A percentile compares a stretch with the other conserved stretches of the same genome.
phyloP scores from a whole-genome alignment of 1,139 yeast species.

The Geotrichum europaeum region DNA sequence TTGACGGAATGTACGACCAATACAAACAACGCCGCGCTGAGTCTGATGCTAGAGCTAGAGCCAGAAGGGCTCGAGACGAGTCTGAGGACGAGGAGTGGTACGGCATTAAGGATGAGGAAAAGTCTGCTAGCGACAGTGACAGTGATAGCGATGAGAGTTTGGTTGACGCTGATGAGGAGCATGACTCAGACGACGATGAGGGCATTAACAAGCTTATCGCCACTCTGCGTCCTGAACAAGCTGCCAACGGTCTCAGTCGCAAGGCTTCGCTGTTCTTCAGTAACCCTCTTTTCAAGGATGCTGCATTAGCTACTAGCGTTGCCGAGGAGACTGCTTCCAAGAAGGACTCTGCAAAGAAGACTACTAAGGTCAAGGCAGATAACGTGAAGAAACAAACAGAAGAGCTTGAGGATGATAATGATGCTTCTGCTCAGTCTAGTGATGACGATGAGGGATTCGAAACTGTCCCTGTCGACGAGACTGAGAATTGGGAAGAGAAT shows the following conservation, averaged over 20 bases:
- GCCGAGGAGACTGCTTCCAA: slow-evolving; percentile 21
- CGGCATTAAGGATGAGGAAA: slow-evolving; percentile 54
- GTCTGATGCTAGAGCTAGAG: slow-evolving; percentile 70
- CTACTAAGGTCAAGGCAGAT: slow-evolving; percentile 5
- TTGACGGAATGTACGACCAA: slow-evolving; percentile 72
- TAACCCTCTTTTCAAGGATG: slow-evolving; percentile 60
- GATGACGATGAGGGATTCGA: slow-evolving; percentile 35
- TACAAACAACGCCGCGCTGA: slow-evolving; percentile 73
- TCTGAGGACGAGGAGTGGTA: slow-evolving; percentile 70
- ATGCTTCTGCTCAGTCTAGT: slow-evolving; percentile 31
- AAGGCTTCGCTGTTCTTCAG: slow-evolving; percentile 74
- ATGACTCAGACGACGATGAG: slow-evolving; percentile 62
- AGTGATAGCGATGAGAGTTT: slow-evolving; percentile 29
- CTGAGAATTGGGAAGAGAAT: slow-evolving; percentile 34
- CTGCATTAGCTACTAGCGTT: slow-evolving; percentile 49
- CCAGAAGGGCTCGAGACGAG: slow-evolving; percentile 74
- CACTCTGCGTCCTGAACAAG: slow-evolving; percentile 44
- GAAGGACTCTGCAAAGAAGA: neutral
- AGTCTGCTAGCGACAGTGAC: slow-evolving; percentile 30
- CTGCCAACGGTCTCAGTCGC: slow-evolving; percentile 52
- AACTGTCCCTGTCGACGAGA: slow-evolving; percentile 29
- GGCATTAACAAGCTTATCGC: slow-evolving; percentile 59
- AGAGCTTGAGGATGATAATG: slow-evolving; percentile 30
- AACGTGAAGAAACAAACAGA: slow-evolving; percentile 13
- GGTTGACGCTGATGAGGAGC: slow-evolving; percentile 17